A percentile compares a stretch with the other conserved stretches of the same genome.
These are phyloP conservation scores for Leccinum truebloodii DNA, from an alignment of 768 basidiomycete species.

Conservation along the genomic window DNA sequence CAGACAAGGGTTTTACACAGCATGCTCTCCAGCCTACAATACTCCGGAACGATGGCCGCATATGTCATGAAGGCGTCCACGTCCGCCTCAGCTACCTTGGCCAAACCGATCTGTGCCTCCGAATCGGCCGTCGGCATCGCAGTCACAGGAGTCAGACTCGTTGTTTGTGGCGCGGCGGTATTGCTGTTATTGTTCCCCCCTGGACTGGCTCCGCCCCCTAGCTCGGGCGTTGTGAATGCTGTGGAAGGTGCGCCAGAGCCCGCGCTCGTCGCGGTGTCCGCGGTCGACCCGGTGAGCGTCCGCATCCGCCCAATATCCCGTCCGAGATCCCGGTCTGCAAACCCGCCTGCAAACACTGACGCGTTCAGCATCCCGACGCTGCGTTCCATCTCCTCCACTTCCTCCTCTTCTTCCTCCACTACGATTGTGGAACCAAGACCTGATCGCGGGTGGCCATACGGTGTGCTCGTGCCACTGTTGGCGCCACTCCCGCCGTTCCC, in stretches of 20 bases:
- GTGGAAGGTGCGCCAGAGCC: constrained; percentile 47
- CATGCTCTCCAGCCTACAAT: constrained; percentile 76
- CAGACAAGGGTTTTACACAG: constrained; percentile 61
- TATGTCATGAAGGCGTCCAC: constrained; percentile 84
- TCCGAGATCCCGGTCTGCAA: constrained; percentile 43
- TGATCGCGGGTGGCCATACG: constrained; percentile 54
- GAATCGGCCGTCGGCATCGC: constrained; percentile 71
- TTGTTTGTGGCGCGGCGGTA: constrained; percentile 42
- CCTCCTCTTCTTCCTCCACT: constrained; percentile 79
- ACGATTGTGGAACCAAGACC: constrained; percentile 55
- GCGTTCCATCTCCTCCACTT: constrained; percentile 57
- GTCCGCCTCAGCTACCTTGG: constrained; percentile 83
- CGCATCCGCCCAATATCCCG: constrained; percentile 47
- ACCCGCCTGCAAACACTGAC: constrained; percentile 37
- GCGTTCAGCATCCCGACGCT: constrained; percentile 28
- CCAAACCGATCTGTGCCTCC: constrained; percentile 74
- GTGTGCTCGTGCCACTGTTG: constrained; percentile 70
- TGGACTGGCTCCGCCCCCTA: constrained; percentile 37
- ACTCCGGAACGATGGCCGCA: constrained; percentile 84
- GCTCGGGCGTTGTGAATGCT: constrained; percentile 63
- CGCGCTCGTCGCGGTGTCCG: constrained; percentile 33
- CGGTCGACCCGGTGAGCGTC: constrained; percentile 53
- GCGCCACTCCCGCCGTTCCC: constrained; percentile 47
- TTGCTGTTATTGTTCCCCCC: constrained; percentile 33
- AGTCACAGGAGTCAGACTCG: constrained; percentile 67